Evolutionary conservation across 352 stramenopile genomes (phyloP).

Genomic region (Globisporangium uncinulatum): DNA sequence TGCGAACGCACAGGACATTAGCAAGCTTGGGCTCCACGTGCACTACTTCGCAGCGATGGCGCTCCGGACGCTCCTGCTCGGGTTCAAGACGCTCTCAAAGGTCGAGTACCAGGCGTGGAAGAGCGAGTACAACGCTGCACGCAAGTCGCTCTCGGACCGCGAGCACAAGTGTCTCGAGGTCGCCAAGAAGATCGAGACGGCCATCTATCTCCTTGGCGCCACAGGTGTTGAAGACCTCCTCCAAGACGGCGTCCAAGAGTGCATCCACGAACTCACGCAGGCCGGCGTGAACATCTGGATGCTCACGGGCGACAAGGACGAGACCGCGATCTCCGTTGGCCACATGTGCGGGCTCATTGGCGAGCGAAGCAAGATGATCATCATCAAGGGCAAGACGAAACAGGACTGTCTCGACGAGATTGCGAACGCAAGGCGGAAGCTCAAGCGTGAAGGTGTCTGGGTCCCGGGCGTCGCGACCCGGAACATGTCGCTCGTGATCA

Average conservation of each 20-base stretch:
- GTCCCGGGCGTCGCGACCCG: conserved; percentile 64
- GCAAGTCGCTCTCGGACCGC: conserved; percentile 57
- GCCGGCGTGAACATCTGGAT: conserved; percentile 99
- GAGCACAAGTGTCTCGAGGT: conserved; percentile 65
- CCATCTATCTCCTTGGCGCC: conserved; percentile 89
- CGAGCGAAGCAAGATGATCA: conserved; percentile 71
- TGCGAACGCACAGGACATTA: conserved; percentile 64
- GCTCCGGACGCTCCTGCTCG: conserved; percentile 80
- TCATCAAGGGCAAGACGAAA: conserved; percentile 78
- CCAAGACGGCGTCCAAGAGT: conserved; percentile 95
- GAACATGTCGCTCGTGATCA: conserved; percentile 78
- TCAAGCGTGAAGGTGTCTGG: conserved; percentile 79
- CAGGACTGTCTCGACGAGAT: conserved; percentile 82
- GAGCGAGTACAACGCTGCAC: conserved; percentile 56
- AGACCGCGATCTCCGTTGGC: conserved; percentile 98
- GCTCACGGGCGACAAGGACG: conserved; percentile 98
- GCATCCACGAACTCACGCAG: conserved; percentile 92
- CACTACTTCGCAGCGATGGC: conserved; percentile 87
- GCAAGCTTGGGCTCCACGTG: conserved; percentile 70
- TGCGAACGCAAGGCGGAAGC: conserved; percentile 56
- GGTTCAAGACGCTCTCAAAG: conserved; percentile 56
- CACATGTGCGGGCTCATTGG: conserved; percentile 93
- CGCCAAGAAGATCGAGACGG: conserved; percentile 68
- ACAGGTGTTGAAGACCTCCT: conserved; percentile 97
- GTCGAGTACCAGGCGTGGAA: conserved; percentile 74